Conservation (phyloP, 441 rosid genomes). For the Cnidoscolus chayamansa region DNA sequence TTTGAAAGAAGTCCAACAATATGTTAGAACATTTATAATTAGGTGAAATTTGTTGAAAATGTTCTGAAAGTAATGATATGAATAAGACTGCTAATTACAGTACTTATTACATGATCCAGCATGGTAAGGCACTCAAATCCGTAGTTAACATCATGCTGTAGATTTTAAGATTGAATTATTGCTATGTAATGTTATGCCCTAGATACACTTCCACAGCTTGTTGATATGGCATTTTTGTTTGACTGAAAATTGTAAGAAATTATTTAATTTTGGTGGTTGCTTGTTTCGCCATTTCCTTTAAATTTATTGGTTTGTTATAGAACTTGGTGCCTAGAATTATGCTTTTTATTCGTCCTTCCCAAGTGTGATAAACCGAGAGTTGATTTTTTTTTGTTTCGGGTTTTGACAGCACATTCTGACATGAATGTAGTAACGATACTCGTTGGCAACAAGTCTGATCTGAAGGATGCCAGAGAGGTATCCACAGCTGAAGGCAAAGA, state of each 20-base stretch:
- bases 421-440: slow-evolving; percentile 74
- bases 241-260: not conserved
- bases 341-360: not conserved
- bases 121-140: not conserved
- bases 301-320: not conserved
- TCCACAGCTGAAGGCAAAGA: slow-evolving; percentile 68
- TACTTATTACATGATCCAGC: not conserved
- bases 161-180: not conserved
- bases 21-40: not conserved
- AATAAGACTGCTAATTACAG: not conserved
- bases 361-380: slow-evolving; percentile 1
- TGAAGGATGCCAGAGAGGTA: slow-evolving; percentile 73
- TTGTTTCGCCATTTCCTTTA: not conserved
- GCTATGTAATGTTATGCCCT: not conserved
- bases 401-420: slow-evolving; percentile 71
- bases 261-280: not conserved
- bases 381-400: slow-evolving; percentile 12
- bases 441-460: slow-evolving; percentile 93
- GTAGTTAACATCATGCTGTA: not conserved
- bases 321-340: not conserved
- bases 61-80: not conserved
- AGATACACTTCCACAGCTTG: not conserved
- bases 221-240: not conserved
- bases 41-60: not conserved
- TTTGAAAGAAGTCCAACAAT: not conserved